Evolutionary conservation across 306 rosid species (phyloP), one percentile per base, ranked within the genome.

Genomic region (Carpinus viminea): DNA sequence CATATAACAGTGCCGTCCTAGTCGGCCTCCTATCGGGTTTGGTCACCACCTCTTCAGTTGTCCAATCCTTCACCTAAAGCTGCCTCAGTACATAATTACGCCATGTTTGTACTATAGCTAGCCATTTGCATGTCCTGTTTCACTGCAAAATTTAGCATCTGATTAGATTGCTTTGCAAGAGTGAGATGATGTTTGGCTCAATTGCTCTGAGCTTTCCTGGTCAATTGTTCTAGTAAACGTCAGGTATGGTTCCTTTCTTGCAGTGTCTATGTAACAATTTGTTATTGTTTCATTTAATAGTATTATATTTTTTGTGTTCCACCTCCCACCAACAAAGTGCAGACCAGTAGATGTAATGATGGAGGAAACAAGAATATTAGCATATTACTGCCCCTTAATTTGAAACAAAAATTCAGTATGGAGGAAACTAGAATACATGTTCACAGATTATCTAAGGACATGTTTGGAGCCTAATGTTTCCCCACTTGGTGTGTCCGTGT

Each of bases 1-100:
- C 98, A 54, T 96, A 96, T 81, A 96, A 96, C 82, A 84, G 89
- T 73, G 99, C 99, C 51, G 77, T 96, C 54, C 13, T 93, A 16
- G 98, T 96, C 18, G 98, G 92, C 71, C 98, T 96, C 73, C 86
- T 96, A 21, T 93, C 99, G 60, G 81, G 99, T 83, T 87, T 96
- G 84, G 99, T 96, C 76, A 87, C 99, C 78, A 87, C 92, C 46
- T 96, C 99, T 56, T 91, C 99, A 7, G 90, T 86, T 4, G 89
- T 91, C 77, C 83, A 76, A 76, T 90, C 99, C 43, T 86, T 96
- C 79, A 56, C 87, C 77, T 91, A 85, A 87, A 77, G 24, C 57
- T 26, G 60, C 72, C 20, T 34, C 5, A 21, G 62, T 47, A 15
- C 16, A 59, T 17, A 15, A 15, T 16, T 45, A 47, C 64, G 41